Percentiles rank a stretch among this genome's conserved stretches.
Evolutionary conservation across 2,329 filamentous ascomycete genomes (phyloP).

Genomic region (Aspergillus amoenus): DNA sequence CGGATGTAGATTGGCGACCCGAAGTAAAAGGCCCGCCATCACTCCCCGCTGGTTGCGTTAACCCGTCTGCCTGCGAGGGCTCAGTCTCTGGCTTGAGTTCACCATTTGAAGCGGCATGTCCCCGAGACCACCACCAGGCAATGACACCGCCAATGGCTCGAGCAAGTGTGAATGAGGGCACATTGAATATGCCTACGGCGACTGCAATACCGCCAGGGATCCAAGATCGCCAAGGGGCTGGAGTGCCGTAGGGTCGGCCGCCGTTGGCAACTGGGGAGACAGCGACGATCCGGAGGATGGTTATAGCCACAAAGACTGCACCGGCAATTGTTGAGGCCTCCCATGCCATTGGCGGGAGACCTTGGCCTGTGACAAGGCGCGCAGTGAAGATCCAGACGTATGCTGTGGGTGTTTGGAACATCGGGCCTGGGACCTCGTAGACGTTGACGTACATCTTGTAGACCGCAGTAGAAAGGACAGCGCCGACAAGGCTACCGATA

Average conservation of each 20-base stretch:
- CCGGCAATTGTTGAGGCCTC: slow-evolving; percentile 78
- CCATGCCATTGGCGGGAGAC: slow-evolving; percentile 77
- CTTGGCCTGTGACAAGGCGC: slow-evolving; percentile 84
- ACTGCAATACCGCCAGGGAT: slow-evolving; percentile 94
- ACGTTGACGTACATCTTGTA: slow-evolving; percentile 90
- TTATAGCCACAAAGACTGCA: slow-evolving; percentile 69
- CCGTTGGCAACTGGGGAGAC: slow-evolving; percentile 35
- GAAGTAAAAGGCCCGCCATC: not conserved
- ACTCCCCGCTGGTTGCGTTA: not conserved
- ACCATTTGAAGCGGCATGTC: slow-evolving; percentile 29
- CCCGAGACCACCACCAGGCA: slow-evolving; percentile 73
- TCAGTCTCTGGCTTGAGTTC: not conserved
- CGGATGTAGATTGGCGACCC: slow-evolving; percentile 42
- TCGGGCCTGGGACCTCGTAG: slow-evolving; percentile 80
- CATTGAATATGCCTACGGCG: slow-evolving; percentile 97
- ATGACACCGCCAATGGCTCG: slow-evolving; percentile 75
- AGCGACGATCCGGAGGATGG: slow-evolving; percentile 65
- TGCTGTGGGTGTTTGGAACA: slow-evolving; percentile 91
- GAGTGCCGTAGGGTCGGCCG: slow-evolving; percentile 33
- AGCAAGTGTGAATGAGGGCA: slow-evolving; percentile 90
- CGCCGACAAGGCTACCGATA: slow-evolving; percentile 82
- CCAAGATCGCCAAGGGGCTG: slow-evolving; percentile 65
- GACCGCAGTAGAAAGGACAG: slow-evolving; percentile 79
- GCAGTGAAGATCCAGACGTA: slow-evolving; percentile 99
- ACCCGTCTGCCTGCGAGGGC: not conserved